Base-by-base conservation (phyloP, 805 yeast species). In the Ogataea nonfermentans region DNA sequence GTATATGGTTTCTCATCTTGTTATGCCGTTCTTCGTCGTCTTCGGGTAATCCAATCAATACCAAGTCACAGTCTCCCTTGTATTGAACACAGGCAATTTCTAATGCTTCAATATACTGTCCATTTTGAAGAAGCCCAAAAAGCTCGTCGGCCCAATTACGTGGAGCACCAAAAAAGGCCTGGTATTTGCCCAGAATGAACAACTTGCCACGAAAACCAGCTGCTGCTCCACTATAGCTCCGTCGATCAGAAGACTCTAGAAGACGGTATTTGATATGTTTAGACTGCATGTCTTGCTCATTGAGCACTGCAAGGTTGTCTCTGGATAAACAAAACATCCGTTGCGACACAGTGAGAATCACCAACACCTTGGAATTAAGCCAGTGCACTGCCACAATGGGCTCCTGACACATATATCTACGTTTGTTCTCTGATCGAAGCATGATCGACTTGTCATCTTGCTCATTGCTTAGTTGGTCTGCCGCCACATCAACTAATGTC, bases 91-190 rank as follows among this genome's bases (percentile, higher is more conserved):
- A 64, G 0, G 84, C 81, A 11, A 72, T 63, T 2, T 64, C 59
- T n/a, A 86, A 66, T 0, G 95, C 90, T 2, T 58, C 63, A 5
- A 73, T 57, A 39, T 79, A 81, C 15, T 72, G 57, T 1, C 74
- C 77, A 2, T 61, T 48, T 9, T 73, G 65, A 33, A 87, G 64
- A 9, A 74, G 53, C 6, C 61, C 66, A 41, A 74, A 57, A 1
- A 85, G 57, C 19, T 69, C 65, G 48, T 84, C 90, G 0, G 82
- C 86, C 95, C 89, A 87, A 49, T 73, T 78, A 2, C 78, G 65
- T 11, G 78, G 59, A 16, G 77, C 66, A 0, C 90, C 95, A 2
- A 80, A 68, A 5, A 63, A 63, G 29, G 78, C 53, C 41, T 76
- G 80, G 37, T 71, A 70, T 28, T 67, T 63, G 0, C 84, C 84